Evolutionary conservation across 2,329 filamentous ascomycete genomes (phyloP).

Genomic region (Ceratocystis lukuohia): DNA sequence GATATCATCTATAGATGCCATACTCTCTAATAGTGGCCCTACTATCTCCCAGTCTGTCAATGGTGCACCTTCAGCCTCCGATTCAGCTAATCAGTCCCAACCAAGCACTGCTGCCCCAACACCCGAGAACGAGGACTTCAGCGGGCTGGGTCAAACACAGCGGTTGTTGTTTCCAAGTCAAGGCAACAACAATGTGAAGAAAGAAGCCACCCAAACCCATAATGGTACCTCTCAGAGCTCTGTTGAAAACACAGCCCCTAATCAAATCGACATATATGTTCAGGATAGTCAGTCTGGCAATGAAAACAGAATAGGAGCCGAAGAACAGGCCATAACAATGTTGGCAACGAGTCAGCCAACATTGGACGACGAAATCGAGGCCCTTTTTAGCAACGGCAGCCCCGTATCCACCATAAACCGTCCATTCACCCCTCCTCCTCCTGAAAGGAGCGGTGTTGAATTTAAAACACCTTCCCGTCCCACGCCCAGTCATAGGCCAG

Average conservation of each 20-base stretch:
- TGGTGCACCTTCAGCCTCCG: slow-evolving; percentile 20
- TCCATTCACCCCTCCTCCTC: slow-evolving; percentile 37
- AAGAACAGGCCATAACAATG: background rate
- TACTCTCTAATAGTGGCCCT: background rate
- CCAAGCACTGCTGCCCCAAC: slow-evolving; percentile 9
- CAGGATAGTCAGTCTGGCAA: background rate
- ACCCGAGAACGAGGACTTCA: slow-evolving; percentile 14
- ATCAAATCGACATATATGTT: background rate
- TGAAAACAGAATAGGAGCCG: background rate
- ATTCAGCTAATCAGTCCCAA: slow-evolving; percentile 2
- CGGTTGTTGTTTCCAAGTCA: slow-evolving; percentile 57
- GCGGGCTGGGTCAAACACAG: slow-evolving; percentile 43
- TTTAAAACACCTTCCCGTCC: slow-evolving; percentile 52
- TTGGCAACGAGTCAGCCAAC: background rate
- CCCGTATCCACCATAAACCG: slow-evolving; percentile 28
- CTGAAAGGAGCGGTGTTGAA: slow-evolving; percentile 31
- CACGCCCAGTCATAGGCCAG: slow-evolving; percentile 47
- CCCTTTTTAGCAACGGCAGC: slow-evolving; percentile 56
- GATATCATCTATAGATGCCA: background rate
- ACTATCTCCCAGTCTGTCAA: slow-evolving; percentile 8
- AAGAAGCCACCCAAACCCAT: background rate
- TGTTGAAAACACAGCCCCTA: background rate
- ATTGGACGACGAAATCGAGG: slow-evolving; percentile 35
- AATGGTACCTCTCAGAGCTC: too few species aligned
- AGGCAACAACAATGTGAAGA: background rate